These are phyloP conservation scores for Mrakia blollopis DNA, from an alignment of 768 basidiomycete genomes.

Conservation along the genomic window DNA sequence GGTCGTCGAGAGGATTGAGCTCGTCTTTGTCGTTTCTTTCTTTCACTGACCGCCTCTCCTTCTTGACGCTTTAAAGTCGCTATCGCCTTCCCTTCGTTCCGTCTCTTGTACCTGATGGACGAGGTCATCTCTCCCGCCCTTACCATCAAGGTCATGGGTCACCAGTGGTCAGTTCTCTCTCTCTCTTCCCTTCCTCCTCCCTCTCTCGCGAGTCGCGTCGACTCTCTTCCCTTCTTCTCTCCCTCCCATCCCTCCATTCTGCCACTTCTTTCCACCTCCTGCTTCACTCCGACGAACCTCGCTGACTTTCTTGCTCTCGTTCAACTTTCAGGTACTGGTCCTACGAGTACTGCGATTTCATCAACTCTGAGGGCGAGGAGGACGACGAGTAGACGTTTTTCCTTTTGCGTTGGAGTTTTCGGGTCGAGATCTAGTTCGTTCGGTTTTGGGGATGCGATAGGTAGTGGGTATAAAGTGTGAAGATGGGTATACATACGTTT, in stretches of 20 bases:
- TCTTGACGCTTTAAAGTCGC: background rate
- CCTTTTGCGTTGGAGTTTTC: too few relatives aligned
- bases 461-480: too few relatives aligned
- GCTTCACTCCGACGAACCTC: too few relatives aligned
- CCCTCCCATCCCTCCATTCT: background rate
- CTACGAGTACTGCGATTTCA: conserved; percentile 3
- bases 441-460: too few relatives aligned
- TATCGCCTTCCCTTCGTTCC: conserved; percentile 37
- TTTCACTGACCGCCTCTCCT: background rate
- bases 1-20: too few relatives aligned
- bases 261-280: too few relatives aligned
- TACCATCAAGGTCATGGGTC: conserved; percentile 36
- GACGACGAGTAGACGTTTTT: background rate
- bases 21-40: conserved; percentile 28
- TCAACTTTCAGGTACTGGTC: background rate
- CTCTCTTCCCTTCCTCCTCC: background rate
- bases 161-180: background rate
- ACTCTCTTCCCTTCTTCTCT: background rate
- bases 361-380: background rate
- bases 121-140: conserved; percentile 36
- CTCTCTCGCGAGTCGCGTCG: background rate
- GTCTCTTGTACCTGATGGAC: conserved; percentile 36
- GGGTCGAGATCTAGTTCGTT: too few relatives aligned
- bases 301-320: too few relatives aligned
- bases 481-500: too few relatives aligned